Conservation (phyloP, 2,329 filamentous ascomycete species). For the Colletotrichum lupini region DNA sequence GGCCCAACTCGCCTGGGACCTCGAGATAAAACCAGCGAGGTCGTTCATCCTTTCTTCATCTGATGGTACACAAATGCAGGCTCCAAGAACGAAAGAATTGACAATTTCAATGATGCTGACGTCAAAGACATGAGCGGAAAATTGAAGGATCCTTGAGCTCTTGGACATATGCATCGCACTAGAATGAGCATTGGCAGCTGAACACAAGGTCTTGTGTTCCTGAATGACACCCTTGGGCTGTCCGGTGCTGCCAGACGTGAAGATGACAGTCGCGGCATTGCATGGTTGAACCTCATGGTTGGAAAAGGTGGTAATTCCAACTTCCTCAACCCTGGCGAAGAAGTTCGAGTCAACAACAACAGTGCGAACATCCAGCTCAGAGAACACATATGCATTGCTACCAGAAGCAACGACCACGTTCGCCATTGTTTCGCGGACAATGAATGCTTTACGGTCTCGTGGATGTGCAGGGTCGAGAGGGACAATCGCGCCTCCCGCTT, state of each 20-base stretch:
- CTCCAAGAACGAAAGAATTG: slow-evolving; percentile 49
- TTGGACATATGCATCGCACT: slow-evolving; percentile 7
- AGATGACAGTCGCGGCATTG: slow-evolving; percentile 52
- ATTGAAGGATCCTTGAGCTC: slow-evolving; percentile 34
- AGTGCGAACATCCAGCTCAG: not conserved
- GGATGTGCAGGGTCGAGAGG: slow-evolving; percentile 41
- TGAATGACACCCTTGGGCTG: slow-evolving; percentile 62
- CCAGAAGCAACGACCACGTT: slow-evolving; percentile 2
- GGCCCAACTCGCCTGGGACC: slow-evolving; percentile 21
- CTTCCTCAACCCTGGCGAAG: slow-evolving; percentile 3
- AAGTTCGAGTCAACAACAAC: not conserved
- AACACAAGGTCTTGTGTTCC: slow-evolving; percentile 41
- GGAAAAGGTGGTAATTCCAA: not conserved
- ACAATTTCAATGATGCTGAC: slow-evolving; percentile 51
- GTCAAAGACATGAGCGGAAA: slow-evolving; percentile 49
- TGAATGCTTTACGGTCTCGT: slow-evolving; percentile 18
- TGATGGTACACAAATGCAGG: slow-evolving; percentile 50
- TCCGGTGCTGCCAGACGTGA: slow-evolving; percentile 65
- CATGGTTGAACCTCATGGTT: slow-evolving; percentile 2
- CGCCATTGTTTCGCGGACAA: not conserved
- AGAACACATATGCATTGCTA: not conserved
- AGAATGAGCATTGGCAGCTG: slow-evolving; percentile 34
- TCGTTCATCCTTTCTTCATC: slow-evolving; percentile 49
- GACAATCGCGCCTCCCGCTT: slow-evolving; percentile 46
- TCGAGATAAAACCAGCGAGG: slow-evolving; percentile 11